These are phyloP conservation scores for Xylona heveae DNA, from an alignment of 495 filamentous ascomycete species.

Conservation along the genomic window DNA sequence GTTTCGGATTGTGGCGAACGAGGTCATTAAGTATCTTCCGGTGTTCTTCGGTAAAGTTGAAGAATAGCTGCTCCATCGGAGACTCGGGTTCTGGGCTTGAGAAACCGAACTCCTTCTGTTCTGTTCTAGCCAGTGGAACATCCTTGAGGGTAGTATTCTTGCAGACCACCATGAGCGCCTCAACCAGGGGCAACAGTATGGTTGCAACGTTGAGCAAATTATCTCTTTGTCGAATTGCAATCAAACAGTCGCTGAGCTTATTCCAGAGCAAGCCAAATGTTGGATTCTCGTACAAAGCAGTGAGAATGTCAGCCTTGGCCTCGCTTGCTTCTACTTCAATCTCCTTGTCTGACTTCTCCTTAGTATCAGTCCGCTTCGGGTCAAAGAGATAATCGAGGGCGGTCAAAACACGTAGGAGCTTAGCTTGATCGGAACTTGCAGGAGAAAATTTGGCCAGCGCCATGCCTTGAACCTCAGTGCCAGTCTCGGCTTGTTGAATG, in stretches of 20 bases:
- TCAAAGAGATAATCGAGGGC: slow-evolving; percentile 93
- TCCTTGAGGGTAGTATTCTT: slow-evolving; percentile 81
- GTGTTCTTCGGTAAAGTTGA: slow-evolving; percentile 95
- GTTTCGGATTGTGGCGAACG: slow-evolving; percentile 83
- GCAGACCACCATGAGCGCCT: slow-evolving; percentile 96
- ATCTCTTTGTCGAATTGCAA: slow-evolving; percentile 69
- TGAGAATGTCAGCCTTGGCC: slow-evolving; percentile 61
- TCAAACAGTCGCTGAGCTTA: slow-evolving; percentile 81
- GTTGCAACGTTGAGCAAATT: slow-evolving; percentile 94
- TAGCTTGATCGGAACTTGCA: slow-evolving; percentile 84
- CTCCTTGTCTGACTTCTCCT: slow-evolving; percentile 34
- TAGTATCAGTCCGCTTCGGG: slow-evolving; percentile 31
- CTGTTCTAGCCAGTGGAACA: slow-evolving; percentile 16
- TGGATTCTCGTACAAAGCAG: slow-evolving; percentile 69
- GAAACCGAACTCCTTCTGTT: slow-evolving; percentile 44
- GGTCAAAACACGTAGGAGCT: slow-evolving; percentile 78
- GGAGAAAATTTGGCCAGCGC: slow-evolving; percentile 92
- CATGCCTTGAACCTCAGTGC: slow-evolving; percentile 85
- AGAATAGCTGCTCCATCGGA: slow-evolving; percentile 80
- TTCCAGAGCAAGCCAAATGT: slow-evolving; percentile 83
- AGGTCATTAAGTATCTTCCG: slow-evolving; percentile 96
- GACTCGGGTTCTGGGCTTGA: slow-evolving; percentile 63
- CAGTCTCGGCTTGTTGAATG: slow-evolving; percentile 66
- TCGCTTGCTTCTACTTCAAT: slow-evolving; percentile 28
- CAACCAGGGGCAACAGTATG: slow-evolving; percentile 80